Percentiles rank a stretch among this genome's conserved stretches.
phyloP scores from a whole-genome alignment of 148 eudicot species.

The Spergularia bocconei region DNA sequence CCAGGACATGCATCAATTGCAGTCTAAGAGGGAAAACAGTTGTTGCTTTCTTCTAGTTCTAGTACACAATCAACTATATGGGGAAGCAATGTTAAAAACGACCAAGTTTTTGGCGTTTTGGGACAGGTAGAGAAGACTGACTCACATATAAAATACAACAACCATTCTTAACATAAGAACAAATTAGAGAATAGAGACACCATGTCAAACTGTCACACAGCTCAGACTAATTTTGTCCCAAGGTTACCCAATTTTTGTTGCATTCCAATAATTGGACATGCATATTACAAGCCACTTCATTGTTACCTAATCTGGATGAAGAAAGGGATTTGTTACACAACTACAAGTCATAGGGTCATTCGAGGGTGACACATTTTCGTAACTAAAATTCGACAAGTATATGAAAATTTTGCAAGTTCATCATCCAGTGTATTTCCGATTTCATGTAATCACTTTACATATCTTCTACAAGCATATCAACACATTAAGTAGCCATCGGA shows the following conservation, averaged over 20 bases:
- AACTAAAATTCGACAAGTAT: background rate
- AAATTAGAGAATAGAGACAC: background rate
- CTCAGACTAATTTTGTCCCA: conserved; percentile 3
- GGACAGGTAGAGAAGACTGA: conserved; percentile 3
- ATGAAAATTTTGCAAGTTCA: background rate
- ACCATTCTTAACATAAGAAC: conserved; percentile 21
- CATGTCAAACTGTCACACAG: conserved; percentile 6
- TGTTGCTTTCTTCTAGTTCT: too few species aligned
- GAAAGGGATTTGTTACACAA: background rate
- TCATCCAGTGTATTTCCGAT: background rate
- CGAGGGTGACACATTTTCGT: background rate
- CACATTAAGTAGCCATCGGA: background rate
- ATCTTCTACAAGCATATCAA: conserved; percentile 4
- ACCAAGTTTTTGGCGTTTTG: conserved; percentile 1
- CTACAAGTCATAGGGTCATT: background rate
- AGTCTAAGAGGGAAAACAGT: too few species aligned
- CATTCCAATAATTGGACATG: conserved; percentile 18
- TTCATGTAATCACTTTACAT: background rate
- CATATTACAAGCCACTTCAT: conserved; percentile 1
- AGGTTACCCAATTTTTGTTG: conserved; percentile 16
- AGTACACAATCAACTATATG: too few species aligned
- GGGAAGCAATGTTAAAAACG: background rate
- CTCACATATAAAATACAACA: background rate
- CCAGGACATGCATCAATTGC: too few species aligned
- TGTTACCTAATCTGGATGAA: background rate